Evolutionary conservation across 768 basidiomycete species (phyloP).

Genomic region (Termitomyces sp.): DNA sequence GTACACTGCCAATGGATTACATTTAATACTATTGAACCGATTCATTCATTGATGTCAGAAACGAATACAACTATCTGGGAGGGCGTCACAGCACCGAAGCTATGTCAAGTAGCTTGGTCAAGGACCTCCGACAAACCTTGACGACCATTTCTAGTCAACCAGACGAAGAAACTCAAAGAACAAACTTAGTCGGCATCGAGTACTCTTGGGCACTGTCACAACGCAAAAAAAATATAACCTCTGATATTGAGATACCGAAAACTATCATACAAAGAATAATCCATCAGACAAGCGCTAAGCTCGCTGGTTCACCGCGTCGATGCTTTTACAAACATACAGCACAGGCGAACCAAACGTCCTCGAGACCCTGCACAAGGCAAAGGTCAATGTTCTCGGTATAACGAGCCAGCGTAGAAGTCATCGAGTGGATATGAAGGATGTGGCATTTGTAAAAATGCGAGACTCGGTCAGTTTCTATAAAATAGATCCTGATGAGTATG

Average conservation of each 20-base stretch:
- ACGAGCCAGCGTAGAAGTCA: slow-evolving; percentile 19
- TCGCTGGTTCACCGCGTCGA: slow-evolving; percentile 9
- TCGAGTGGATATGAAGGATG: slow-evolving; percentile 23
- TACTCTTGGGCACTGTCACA: no score
- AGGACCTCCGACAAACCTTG: no score
- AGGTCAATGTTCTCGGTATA: slow-evolving; percentile 19
- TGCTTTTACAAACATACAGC: slow-evolving; percentile 7
- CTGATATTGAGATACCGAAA: no score
- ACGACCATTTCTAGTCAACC: no score
- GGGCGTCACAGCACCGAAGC: no score
- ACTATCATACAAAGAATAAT: not conserved
- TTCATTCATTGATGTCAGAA: no score
- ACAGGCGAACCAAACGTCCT: slow-evolving; percentile 17
- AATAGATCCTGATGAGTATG: slow-evolving; percentile 25
- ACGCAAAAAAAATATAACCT: no score
- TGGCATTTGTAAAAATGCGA: slow-evolving; percentile 24
- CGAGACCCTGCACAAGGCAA: slow-evolving; percentile 12
- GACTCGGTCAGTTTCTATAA: slow-evolving; percentile 24
- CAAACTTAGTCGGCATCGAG: no score
- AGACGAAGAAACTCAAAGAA: no score
- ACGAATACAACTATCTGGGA: no score
- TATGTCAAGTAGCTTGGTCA: no score
- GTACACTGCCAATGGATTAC: not conserved
- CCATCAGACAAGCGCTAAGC: slow-evolving; percentile 19
- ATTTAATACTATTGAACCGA: no score